These are phyloP conservation scores for Zea luxurians DNA, from an alignment of 176 grass and related monocot species.

Conservation along the genomic window DNA sequence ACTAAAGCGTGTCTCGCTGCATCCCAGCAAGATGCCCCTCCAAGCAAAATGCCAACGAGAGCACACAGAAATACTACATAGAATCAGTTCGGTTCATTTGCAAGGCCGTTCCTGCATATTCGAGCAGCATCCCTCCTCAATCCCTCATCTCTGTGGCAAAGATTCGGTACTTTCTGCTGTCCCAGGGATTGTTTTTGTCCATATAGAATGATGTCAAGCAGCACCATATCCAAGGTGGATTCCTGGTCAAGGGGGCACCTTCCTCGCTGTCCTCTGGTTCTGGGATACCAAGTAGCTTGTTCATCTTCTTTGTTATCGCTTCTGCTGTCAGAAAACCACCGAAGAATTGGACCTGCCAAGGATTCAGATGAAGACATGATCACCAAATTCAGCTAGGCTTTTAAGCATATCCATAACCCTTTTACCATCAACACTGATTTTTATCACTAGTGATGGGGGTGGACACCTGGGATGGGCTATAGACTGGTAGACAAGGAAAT, in stretches of 20 bases:
- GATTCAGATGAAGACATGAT: conserved; percentile 26
- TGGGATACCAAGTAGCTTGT: conserved; percentile 60
- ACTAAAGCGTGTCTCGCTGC: not conserved
- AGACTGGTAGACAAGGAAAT: conserved; percentile 30
- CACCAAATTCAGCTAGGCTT: conserved; percentile 22
- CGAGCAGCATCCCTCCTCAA: conserved; percentile 22
- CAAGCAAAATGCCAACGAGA: not conserved
- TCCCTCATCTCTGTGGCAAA: conserved; percentile 49
- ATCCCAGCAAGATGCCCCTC: not conserved
- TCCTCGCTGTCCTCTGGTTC: conserved; percentile 43
- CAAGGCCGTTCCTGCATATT: not conserved
- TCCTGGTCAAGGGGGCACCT: conserved; percentile 31
- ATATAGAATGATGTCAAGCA: conserved; percentile 62
- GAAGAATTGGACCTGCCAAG: conserved; percentile 73
- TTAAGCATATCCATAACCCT: not conserved
- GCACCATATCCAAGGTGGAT: conserved; percentile 82
- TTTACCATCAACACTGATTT: conserved; percentile 7
- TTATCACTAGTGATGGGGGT: not conserved
- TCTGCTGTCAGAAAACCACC: conserved; percentile 42
- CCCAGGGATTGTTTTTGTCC: conserved; percentile 54
- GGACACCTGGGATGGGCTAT: not conserved
- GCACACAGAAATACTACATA: not conserved
- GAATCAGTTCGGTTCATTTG: not conserved
- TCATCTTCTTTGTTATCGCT: conserved; percentile 55
- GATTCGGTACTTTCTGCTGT: conserved; percentile 60